Percentiles rank a stretch among this genome's conserved stretches.
These are phyloP conservation scores for Ustanciosporium gigantosporum DNA, from an alignment of 1,284 basidiomycete genomes.

Conservation along the genomic window DNA sequence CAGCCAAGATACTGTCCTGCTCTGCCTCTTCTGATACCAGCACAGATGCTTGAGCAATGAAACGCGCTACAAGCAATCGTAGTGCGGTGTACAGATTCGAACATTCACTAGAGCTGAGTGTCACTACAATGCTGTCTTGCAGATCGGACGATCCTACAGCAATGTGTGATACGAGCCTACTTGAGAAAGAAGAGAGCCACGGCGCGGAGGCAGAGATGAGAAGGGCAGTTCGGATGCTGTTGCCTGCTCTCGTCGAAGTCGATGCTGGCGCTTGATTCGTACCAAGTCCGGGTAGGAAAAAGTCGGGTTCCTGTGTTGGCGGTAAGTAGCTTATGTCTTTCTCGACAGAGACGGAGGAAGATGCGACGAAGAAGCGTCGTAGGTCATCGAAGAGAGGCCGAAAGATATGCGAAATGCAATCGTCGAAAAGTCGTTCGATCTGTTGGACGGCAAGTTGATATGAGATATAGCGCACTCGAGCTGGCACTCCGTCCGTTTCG, in stretches of 20 bases:
- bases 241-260: too few species aligned
- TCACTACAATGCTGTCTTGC: slow-evolving; percentile 16
- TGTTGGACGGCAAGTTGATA: slow-evolving; percentile 23
- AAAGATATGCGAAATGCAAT: slow-evolving; percentile 23
- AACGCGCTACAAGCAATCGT: slow-evolving; percentile 31
- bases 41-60: slow-evolving; percentile 19
- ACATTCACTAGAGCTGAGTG: slow-evolving; percentile 31
- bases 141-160: neutral
- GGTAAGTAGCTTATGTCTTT: too few species aligned
- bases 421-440: slow-evolving; percentile 22
- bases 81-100: slow-evolving; percentile 28
- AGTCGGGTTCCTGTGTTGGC: slow-evolving; percentile 6
- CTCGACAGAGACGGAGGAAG: neutral
- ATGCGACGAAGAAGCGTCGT: slow-evolving; percentile 11
- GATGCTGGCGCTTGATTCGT: neutral
- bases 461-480: slow-evolving; percentile 17
- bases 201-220: slow-evolving; percentile 36
- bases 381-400: slow-evolving; percentile 22
- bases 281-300: slow-evolving; percentile 21
- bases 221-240: slow-evolving; percentile 32
- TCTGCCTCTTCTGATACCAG: neutral
- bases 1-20: neutral
- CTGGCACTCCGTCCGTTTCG: slow-evolving; percentile 24
- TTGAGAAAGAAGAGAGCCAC: slow-evolving; percentile 23
- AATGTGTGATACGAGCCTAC: slow-evolving; percentile 27